Evolutionary conservation across 305 asterid species (phyloP).

Genomic region (Solanum hybrid): DNA sequence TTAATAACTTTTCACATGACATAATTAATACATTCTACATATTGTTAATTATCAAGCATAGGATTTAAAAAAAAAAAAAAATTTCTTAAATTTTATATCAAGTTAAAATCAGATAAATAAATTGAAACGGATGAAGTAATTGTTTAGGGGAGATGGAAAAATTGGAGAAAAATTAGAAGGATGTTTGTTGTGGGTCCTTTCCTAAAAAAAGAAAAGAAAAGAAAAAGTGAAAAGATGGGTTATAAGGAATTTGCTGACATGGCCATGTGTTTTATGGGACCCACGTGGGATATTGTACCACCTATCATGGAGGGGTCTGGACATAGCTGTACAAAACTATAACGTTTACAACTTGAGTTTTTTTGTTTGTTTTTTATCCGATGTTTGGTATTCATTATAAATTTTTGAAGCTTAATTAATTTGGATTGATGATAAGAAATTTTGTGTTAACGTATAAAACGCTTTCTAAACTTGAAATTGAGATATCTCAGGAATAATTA

Average conservation of each 20-base stretch:
- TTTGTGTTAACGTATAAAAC: background rate
- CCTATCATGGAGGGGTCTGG: constrained; percentile 8
- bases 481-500: background rate
- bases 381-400: background rate
- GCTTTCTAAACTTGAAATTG: background rate
- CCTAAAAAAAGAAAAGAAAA: background rate
- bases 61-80: no score
- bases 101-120: background rate
- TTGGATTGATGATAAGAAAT: background rate
- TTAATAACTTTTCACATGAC: background rate
- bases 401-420: background rate
- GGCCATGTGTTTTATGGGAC: constrained; percentile 15
- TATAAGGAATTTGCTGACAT: constrained; percentile 9
- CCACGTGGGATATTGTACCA: background rate
- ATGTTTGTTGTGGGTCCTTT: background rate
- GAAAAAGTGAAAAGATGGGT: background rate
- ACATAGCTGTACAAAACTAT: constrained; percentile 2
- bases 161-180: background rate
- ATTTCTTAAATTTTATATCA: no score
- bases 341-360: background rate
- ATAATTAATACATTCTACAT: no score
- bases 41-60: background rate
- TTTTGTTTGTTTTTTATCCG: background rate
- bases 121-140: background rate
- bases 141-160: no score